Evolutionary conservation across 2,329 filamentous ascomycete species (phyloP).

Genomic region (Aspergillus luchuensis): DNA sequence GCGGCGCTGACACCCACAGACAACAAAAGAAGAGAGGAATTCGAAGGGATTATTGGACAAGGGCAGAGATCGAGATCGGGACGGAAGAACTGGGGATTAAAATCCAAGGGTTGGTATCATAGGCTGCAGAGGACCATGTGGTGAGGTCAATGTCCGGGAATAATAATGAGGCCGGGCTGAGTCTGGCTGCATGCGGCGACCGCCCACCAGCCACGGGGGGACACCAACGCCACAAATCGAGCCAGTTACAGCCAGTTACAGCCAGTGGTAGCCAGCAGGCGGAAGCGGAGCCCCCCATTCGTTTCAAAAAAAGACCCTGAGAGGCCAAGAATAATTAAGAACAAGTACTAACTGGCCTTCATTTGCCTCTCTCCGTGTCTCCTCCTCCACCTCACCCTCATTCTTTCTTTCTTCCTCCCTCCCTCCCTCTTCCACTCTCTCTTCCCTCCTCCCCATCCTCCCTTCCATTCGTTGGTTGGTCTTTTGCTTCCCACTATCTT

Average conservation of each 20-base stretch:
- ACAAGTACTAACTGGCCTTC: neutral
- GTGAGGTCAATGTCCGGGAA: neutral
- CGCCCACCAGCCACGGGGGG: conserved; percentile 1
- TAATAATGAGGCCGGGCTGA: neutral
- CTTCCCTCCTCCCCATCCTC: conserved; percentile 6
- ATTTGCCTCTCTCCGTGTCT: conserved; percentile 10
- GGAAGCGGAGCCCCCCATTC: neutral
- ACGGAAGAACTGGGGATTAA: neutral
- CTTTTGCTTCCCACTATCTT: conserved; percentile 20
- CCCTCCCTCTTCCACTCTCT: neutral
- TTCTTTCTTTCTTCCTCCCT: neutral
- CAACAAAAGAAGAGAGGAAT: neutral
- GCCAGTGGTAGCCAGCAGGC: no score
- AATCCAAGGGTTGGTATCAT: neutral
- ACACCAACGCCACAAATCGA: neutral
- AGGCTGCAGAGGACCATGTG: neutral
- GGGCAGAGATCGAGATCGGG: neutral
- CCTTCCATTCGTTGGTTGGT: conserved; percentile 23
- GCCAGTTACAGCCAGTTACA: no score
- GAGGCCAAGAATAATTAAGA: conserved; percentile 1
- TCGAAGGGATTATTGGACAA: neutral
- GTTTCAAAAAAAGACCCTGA: conserved; percentile 5
- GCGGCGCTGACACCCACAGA: neutral
- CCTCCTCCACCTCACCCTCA: neutral
- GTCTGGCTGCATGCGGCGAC: conserved; percentile 1